Percentiles rank a stretch among this genome's conserved stretches.
phyloP scores from a whole-genome alignment of 345 rosid species.

The Camelina hispida region DNA sequence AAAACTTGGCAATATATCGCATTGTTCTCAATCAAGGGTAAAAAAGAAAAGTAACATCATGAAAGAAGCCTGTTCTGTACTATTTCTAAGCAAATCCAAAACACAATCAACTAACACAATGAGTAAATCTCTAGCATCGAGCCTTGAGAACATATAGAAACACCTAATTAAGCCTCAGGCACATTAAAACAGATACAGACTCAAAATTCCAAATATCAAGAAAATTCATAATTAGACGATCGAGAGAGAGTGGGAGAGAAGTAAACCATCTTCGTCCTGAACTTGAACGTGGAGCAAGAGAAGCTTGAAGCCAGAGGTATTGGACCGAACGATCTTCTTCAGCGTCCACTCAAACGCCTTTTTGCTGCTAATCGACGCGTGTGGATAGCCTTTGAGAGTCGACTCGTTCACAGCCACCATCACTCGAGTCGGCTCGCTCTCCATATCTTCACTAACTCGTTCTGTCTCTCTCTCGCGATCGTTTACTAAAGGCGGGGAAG shows the following conservation, averaged over 20 bases:
- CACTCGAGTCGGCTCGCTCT: conserved; percentile 69
- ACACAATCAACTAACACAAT: background rate
- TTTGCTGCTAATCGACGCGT: conserved; percentile 90
- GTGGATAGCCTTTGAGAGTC: conserved; percentile 84
- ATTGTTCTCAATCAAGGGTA: background rate
- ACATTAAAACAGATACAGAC: background rate
- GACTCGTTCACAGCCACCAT: conserved; percentile 92
- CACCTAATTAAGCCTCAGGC: background rate
- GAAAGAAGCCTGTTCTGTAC: background rate
- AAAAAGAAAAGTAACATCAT: background rate
- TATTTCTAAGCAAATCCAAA: conserved; percentile 3
- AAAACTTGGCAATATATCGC: background rate
- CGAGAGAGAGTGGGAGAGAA: conserved; percentile 14
- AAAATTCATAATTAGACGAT: conserved; percentile 7
- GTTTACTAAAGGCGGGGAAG: conserved; percentile 36
- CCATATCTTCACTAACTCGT: conserved; percentile 42
- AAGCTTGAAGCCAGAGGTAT: conserved; percentile 76
- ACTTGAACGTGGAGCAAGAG: conserved; percentile 97
- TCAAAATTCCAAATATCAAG: background rate
- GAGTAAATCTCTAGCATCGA: too few relatives aligned
- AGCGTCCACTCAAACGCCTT: conserved; percentile 96
- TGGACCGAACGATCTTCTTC: conserved; percentile 81
- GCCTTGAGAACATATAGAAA: conserved; percentile 1
- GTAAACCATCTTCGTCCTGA: conserved; percentile 90
- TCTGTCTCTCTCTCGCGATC: background rate